phyloP scores from a whole-genome alignment of 768 basidiomycete genomes.

The Lepiota subincarnata region DNA sequence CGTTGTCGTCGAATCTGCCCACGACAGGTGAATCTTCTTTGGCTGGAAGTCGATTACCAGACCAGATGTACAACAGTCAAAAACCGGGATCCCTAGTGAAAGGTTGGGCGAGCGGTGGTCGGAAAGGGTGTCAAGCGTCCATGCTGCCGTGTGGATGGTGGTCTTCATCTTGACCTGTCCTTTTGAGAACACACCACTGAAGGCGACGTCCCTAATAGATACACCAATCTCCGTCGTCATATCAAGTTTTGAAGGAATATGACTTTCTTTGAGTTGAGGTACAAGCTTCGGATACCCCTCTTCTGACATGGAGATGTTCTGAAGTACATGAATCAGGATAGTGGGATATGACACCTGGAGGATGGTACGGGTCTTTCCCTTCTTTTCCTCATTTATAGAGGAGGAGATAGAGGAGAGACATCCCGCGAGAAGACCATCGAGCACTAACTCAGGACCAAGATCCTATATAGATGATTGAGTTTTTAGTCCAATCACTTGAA shows the following conservation, averaged over 20 bases:
- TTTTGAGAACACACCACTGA: conserved; percentile 3
- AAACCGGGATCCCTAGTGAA: conserved; percentile 21
- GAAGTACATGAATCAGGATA: conserved; percentile 38
- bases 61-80: conserved; percentile 20
- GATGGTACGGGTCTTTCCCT: neutral
- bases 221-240: conserved; percentile 12
- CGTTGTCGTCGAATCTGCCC: conserved; percentile 21
- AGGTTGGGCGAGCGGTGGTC: conserved; percentile 27
- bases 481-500: neutral
- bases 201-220: neutral
- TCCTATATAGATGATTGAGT: conserved; percentile 18
- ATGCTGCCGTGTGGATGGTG: conserved; percentile 19
- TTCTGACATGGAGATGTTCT: conserved; percentile 38
- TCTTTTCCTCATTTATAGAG: neutral
- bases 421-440: conserved; percentile 40
- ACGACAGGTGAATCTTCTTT: conserved; percentile 2
- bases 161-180: conserved; percentile 15
- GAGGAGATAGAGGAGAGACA: conserved; percentile 8
- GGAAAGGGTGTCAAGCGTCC: conserved; percentile 25
- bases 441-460: conserved; percentile 30
- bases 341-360: conserved; percentile 2
- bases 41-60: conserved; percentile 13
- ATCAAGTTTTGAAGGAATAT: conserved; percentile 25
- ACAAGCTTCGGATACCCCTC: conserved; percentile 26
- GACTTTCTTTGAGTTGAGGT: conserved; percentile 18